A percentile compares a stretch with the other conserved stretches of the same genome.
phyloP scores from a whole-genome alignment of 78 protist genomes.

The Dictyostelium discoideum region dicty_2.7 NC_007089.4:4830501-4831000 shows the following conservation, averaged over 20 bases:
- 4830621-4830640: neutral
- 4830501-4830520: neutral
- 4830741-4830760: slow-evolving; percentile 38
- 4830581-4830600: neutral
- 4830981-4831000: neutral
- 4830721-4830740: neutral
- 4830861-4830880: slow-evolving; percentile 30
- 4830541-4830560: neutral
- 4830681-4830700: slow-evolving; percentile 12
- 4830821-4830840: slow-evolving; percentile 24
- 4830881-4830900: slow-evolving; percentile 30
- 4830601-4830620: neutral
- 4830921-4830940: slow-evolving; percentile 55
- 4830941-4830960: slow-evolving; percentile 32
- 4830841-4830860: slow-evolving; percentile 52
- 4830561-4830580: neutral
- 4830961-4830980: neutral
- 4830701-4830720: slow-evolving; percentile 19
- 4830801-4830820: slow-evolving; percentile 25
- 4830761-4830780: neutral
- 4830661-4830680: neutral
- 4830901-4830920: slow-evolving; percentile 40
- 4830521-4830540: neutral
- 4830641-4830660: neutral
- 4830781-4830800: slow-evolving; percentile 17